Evolutionary conservation across 2,329 filamentous ascomycete species (phyloP), one percentile per base, ranked within the genome.

Genomic region (Aciculosporium take): DNA sequence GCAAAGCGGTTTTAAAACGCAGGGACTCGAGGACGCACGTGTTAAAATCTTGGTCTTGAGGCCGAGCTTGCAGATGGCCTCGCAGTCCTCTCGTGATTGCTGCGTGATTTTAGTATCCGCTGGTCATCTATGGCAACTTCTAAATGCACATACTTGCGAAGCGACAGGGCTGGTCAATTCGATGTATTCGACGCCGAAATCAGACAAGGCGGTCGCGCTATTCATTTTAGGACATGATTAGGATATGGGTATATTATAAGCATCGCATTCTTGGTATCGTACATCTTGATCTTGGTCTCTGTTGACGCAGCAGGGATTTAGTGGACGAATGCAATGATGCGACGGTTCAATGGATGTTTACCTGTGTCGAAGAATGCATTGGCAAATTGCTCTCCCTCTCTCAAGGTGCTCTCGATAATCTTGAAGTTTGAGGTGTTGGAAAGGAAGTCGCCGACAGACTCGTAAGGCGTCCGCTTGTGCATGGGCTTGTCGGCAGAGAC

Each of bases 31-130:
- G n/a, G 27, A 27, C 44, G 13, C 24, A 48, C 45, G 47, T 7
- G 47, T 49, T 8, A 49, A 25, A 7, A 61, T 57, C 54, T 60
- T 60, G 48, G 57, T 46, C 53, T 86, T 88, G 62, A 95, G 76
- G 48, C 87, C 87, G 41, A 95, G 81, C 72, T 88, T 86, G 81
- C 85, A 93, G 58, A 95, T 94, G 44, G 81, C 79, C 67, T 91
- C 81, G 63, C 86, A 94, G 66, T 95, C 89, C 56, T 69, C 64
- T 59, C 80, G 76, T 41, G 85, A 93, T 66, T 94, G 85, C 66
- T 87, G 80, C 9, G 81, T 88, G 40, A 31, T 20, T 39, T 39
- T 32, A 39, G 37, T 21, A n/a, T 27, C 29, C 20, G 24, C 21
- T 2, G 21, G 28, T 39, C 15, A 17, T 32, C 15, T 15, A 25